Evolutionary conservation across 805 yeast species (phyloP), one percentile per base, ranked within the genome.

Genomic region (Candida tibetensis): DNA sequence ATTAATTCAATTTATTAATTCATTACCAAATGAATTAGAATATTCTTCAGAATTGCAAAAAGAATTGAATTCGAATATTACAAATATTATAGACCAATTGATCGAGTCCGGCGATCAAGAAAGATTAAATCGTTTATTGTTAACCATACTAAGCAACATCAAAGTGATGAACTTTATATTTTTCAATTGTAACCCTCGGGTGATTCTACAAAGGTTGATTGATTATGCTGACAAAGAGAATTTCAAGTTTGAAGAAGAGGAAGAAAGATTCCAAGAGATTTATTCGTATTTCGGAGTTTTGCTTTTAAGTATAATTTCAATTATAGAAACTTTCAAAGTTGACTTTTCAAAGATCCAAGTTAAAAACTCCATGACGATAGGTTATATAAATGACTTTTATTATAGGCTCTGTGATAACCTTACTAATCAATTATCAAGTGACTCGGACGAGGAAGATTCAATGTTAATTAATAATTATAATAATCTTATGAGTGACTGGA

Each of bases 271-370:
- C 44, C 88, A 82, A 55, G 93, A 84, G 26, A 58, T 69, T 10
- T 85, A 81, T 51, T 67, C 86, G 2, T 80, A 85, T 28, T 81
- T 82, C 55, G 89, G 95, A 1, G 68, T 77, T 32, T 63, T 81
- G 1, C 50, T 83, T 17, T 53, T 81, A 27, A 53, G 60, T 2
- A 49, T 57, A 10, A 51, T 63, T 15, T 46, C 58, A 7, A 49
- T 67, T 4, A 37, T 54, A 2, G 49, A 49, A 29, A 37, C 41
- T 10, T 64, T 60, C 39, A 45, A 58, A 2, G 43, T 63, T 29
- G 63, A 62, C 40, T 48, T 55, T 28, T 45, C 58, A 1, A 32
- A 47, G 14, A 32, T 62, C 30, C 37, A 41, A 26, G 32, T 62
- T 13, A 53, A 52, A 28, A 47, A 47, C 38, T 67, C 73, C 2